Evolutionary conservation across 805 yeast species (phyloP).

Genomic region (Yarrowia sp.): DNA sequence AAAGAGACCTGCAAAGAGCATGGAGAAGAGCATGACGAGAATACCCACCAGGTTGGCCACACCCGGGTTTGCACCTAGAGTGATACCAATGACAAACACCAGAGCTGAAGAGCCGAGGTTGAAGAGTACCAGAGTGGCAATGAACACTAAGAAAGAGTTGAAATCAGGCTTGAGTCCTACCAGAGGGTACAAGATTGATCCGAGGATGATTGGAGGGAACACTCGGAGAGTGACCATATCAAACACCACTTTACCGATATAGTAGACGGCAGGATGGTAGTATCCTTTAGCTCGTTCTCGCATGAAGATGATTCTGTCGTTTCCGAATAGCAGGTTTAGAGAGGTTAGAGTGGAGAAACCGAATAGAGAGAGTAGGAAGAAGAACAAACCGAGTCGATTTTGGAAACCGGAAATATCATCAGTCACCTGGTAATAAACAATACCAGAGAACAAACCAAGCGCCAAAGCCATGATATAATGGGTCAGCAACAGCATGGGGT

Average conservation of each 20-base stretch:
- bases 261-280: conserved; percentile 84
- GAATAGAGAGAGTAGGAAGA: conserved; percentile 84
- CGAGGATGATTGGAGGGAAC: conserved; percentile 83
- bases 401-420: conserved; percentile 96
- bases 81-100: conserved; percentile 80
- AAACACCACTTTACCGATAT: conserved; percentile 77
- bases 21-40: conserved; percentile 74
- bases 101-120: conserved; percentile 84
- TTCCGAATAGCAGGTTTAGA: conserved; percentile 74
- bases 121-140: conserved; percentile 71
- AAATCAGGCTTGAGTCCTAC: conserved; percentile 82
- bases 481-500: conserved; percentile 82
- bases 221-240: conserved; percentile 91
- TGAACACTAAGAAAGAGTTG: conserved; percentile 67
- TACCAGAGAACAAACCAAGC: conserved; percentile 83
- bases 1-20: conserved; percentile 90
- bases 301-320: conserved; percentile 83
- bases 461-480: conserved; percentile 76
- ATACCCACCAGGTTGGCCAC: conserved; percentile 90
- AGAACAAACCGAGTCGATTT: conserved; percentile 88
- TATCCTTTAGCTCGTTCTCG: conserved; percentile 94
- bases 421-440: conserved; percentile 73
- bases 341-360: conserved; percentile 95
- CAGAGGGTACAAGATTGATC: conserved; percentile 81
- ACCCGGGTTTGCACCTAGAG: conserved; percentile 76